These are phyloP conservation scores for Sutorius eximius DNA, from an alignment of 1,284 basidiomycete species.

Conservation along the genomic window DNA sequence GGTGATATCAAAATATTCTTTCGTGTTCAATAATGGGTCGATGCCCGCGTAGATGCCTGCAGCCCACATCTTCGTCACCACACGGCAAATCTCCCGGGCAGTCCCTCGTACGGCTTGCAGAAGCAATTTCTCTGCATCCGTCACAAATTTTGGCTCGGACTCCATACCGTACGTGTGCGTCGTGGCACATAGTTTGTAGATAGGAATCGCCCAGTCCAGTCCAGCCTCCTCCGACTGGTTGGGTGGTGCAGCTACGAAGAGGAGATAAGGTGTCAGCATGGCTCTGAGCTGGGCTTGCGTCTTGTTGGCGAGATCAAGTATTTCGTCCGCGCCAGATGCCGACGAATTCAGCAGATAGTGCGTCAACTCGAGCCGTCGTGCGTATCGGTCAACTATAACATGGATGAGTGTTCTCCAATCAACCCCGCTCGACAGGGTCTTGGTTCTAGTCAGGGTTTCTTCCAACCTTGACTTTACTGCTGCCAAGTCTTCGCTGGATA, in stretches of 20 bases:
- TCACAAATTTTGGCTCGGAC: neutral
- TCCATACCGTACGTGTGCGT: slow-evolving; percentile 9
- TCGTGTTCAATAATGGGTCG: slow-evolving; percentile 13
- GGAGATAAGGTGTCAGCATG: slow-evolving; percentile 28
- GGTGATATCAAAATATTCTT: neutral
- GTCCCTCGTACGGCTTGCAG: slow-evolving; percentile 37
- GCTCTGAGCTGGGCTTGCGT: slow-evolving; percentile 25
- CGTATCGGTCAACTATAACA: slow-evolving; percentile 44
- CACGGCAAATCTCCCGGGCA: slow-evolving; percentile 46
- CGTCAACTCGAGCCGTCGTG: slow-evolving; percentile 41
- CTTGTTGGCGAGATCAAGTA: slow-evolving; percentile 17
- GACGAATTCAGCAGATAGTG: slow-evolving; percentile 37
- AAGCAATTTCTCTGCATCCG: neutral
- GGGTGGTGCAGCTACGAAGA: slow-evolving; percentile 6
- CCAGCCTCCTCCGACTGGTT: neutral
- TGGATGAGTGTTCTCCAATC: slow-evolving; percentile 46
- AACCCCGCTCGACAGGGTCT: slow-evolving; percentile 33
- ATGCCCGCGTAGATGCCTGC: slow-evolving; percentile 38
- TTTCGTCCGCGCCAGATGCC: neutral
- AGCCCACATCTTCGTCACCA: slow-evolving; percentile 46
- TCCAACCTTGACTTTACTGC: slow-evolving; percentile 23
- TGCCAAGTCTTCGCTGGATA: slow-evolving; percentile 25
- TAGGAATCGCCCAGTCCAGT: slow-evolving; percentile 30
- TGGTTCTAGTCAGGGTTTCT: slow-evolving; percentile 17
- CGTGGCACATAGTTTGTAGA: slow-evolving; percentile 34